Percentiles rank a stretch among this genome's conserved stretches.
phyloP scores from a whole-genome alignment of 371 early-diverging fungal species.

The Syncephalis plumigaleata region DNA sequence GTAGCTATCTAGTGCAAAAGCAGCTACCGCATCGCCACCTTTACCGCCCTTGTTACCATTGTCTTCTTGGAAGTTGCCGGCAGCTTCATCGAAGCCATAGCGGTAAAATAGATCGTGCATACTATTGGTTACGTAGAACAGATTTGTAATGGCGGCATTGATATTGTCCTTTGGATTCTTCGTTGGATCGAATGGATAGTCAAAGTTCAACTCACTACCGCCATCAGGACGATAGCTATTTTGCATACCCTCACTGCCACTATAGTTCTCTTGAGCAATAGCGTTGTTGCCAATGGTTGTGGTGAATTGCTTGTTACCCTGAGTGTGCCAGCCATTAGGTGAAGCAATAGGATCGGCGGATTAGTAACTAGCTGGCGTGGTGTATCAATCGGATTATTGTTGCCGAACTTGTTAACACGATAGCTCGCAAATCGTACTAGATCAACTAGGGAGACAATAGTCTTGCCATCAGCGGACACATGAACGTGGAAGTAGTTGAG shows the following conservation, averaged over 20 bases:
- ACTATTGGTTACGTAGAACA: slow-evolving; percentile 10
- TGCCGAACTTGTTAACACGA: slow-evolving; percentile 72
- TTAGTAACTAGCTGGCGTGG: slow-evolving; percentile 38
- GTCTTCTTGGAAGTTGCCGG: slow-evolving; percentile 91
- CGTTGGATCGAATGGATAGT: slow-evolving; percentile 50
- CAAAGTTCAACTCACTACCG: slow-evolving; percentile 40
- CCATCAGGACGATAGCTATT: slow-evolving; percentile 43
- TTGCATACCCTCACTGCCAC: slow-evolving; percentile 19
- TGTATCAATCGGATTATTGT: slow-evolving; percentile 65
- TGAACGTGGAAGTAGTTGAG: slow-evolving; percentile 82
- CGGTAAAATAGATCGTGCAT: slow-evolving; percentile 62
- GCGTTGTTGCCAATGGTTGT: slow-evolving; percentile 66
- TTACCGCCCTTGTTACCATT: slow-evolving; percentile 69
- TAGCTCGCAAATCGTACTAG: slow-evolving; percentile 68
- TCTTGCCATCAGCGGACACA: slow-evolving; percentile 46
- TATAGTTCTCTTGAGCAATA: slow-evolving; percentile 32
- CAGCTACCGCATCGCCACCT: slow-evolving; percentile 75
- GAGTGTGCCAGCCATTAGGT: slow-evolving; percentile 63
- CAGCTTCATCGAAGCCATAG: slow-evolving; percentile 83
- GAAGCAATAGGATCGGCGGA: slow-evolving; percentile 53
- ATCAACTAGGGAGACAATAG: slow-evolving; percentile 57
- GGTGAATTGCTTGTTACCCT: slow-evolving; percentile 24
- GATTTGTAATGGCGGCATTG: slow-evolving; percentile 78
- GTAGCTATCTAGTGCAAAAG: slow-evolving; percentile 81
- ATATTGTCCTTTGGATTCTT: slow-evolving; percentile 51